phyloP scores from a whole-genome alignment of 306 rosid genomes.

The Mimosa bimucronata region DNA sequence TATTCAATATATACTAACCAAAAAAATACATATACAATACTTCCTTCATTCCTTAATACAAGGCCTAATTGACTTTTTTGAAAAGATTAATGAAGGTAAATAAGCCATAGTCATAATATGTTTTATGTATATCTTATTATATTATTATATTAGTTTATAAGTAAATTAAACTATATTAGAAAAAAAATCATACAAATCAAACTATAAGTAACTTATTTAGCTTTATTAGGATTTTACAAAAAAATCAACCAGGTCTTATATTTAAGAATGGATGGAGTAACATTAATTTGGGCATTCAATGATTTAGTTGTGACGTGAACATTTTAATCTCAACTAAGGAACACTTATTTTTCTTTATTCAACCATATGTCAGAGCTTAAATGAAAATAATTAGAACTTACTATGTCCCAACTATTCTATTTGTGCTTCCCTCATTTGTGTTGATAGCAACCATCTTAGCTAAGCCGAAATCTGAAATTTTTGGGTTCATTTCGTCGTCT shows the following conservation, averaged over 20 bases:
- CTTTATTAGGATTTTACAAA: too few species aligned
- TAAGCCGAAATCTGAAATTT: slow-evolving; percentile 56
- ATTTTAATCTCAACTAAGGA: background rate
- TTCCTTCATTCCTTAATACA: too few species aligned
- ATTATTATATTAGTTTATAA: too few species aligned
- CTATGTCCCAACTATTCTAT: slow-evolving; percentile 49
- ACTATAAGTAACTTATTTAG: too few species aligned
- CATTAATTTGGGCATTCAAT: background rate
- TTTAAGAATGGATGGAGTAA: background rate
- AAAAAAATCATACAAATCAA: too few species aligned
- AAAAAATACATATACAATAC: too few species aligned
- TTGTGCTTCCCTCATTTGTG: slow-evolving; percentile 39
- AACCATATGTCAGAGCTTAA: background rate
- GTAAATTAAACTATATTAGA: too few species aligned
- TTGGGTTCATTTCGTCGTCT: slow-evolving; percentile 45
- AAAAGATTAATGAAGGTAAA: too few species aligned
- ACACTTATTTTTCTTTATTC: background rate
- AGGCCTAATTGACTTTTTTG: too few species aligned
- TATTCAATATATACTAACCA: background rate
- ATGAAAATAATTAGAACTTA: slow-evolving; percentile 23
- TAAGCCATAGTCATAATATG: too few species aligned
- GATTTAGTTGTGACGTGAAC: background rate
- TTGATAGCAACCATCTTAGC: slow-evolving; percentile 39
- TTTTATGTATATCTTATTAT: too few species aligned
- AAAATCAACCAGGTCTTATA: too few species aligned